A percentile compares a stretch with the other conserved stretches of the same genome.
phyloP scores from a whole-genome alignment of 1,284 basidiomycete genomes.

The Paramarasmius palmivorus region DNA sequence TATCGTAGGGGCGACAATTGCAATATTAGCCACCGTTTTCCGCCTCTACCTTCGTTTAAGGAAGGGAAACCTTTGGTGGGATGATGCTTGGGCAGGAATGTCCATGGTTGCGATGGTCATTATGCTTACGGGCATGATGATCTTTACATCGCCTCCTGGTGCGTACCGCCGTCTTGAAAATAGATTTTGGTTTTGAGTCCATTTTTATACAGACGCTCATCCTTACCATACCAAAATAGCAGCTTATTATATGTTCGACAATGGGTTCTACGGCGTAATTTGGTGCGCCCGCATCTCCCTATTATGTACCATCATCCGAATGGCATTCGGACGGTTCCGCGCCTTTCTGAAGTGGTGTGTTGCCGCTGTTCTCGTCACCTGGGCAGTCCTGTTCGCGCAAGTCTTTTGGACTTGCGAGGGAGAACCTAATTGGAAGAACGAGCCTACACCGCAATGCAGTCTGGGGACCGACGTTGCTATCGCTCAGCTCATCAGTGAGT shows the following conservation, averaged over 20 bases:
- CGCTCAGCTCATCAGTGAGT: conserved; percentile 4
- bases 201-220: background rate
- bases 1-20: background rate
- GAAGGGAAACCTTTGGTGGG: conserved; percentile 4
- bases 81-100: conserved; percentile 1
- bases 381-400: conserved; percentile 1
- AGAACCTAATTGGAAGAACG: background rate
- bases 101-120: background rate
- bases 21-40: background rate
- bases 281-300: background rate
- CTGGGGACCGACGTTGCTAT: background rate
- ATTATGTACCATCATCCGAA: background rate
- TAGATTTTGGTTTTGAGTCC: background rate
- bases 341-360: background rate
- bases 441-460: background rate
- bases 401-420: conserved; percentile 2
- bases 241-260: conserved; percentile 1
- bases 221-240: background rate
- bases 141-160: background rate
- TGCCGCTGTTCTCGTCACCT: background rate
- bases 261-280: conserved; percentile 3
- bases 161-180: background rate
- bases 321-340: background rate
- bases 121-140: background rate
- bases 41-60: background rate